Base-by-base conservation (phyloP, 2,329 filamentous ascomycete genomes). In the Periglandula ipomoeae region DNA sequence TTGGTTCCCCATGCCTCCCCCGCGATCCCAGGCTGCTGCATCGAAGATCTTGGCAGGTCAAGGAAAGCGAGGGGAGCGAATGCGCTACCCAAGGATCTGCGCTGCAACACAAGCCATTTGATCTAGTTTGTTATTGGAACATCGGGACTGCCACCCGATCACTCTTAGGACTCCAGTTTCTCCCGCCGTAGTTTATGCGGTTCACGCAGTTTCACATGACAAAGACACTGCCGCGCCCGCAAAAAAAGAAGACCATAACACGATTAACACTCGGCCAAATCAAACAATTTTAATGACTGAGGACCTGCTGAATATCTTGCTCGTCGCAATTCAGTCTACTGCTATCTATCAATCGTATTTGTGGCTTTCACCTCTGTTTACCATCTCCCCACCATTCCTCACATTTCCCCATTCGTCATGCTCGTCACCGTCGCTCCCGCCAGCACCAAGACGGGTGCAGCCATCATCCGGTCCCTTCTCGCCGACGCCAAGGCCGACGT, bases 401-500 rank as follows among this genome's bases (percentile, higher is more conserved):
- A 2, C 15, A 37, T 38, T 38, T 8, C 37, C 46, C 54, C 35
- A 35, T 44, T 32, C 39, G 17, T 35, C 34, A 59, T 62, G 60
- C 56, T 54, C 13, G 49, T 63, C 56, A 55, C 56, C n/a, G 52
- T 68, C 46, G 56, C 58, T 13, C 64, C 65, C 0, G 65, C 65
- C 1, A 61, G 61, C 34, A 57, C 62, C 30, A 62, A 58, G 35
- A 65, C 63, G 0, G 62, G 56, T 32, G 52, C 53, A 1, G 61
- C 61, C n/a, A 50, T 58, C 11, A 59, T 68, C 41, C 57, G 58
- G 5, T 50, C 54, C 8, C 57, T 69, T 0, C 53, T 67, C 13
- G 50, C 55, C 3, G 39, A 53, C 19, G 0, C 30, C 30, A 32
- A 32, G 30, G 30, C 9, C 30, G n/a, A n/a, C n/a, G 19, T 56